phyloP scores from a whole-genome alignment of 257 asterid genomes.

The Gentiana macrophylla region DNA sequence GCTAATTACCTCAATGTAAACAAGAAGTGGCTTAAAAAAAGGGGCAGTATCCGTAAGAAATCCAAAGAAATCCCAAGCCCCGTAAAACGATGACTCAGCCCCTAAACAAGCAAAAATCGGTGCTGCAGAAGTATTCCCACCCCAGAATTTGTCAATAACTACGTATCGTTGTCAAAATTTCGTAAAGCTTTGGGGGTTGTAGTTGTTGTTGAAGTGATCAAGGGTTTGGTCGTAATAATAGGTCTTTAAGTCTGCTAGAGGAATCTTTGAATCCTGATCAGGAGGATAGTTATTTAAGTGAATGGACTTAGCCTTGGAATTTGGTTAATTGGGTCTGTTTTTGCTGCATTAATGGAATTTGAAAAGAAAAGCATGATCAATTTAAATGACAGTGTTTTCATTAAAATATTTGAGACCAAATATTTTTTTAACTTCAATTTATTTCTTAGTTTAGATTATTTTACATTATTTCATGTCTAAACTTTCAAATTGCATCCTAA shows the following conservation, averaged over 20 bases:
- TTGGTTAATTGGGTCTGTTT: neutral
- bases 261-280: neutral
- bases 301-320: conserved; percentile 12
- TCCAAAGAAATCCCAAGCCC: conserved; percentile 19
- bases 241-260: conserved; percentile 20
- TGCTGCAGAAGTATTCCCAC: conserved; percentile 44
- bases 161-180: conserved; percentile 49
- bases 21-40: conserved; percentile 45
- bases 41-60: conserved; percentile 52
- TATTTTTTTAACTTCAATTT: too few relatives aligned
- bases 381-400: too few relatives aligned
- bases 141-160: conserved; percentile 39
- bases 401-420: too few relatives aligned
- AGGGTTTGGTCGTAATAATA: conserved; percentile 52
- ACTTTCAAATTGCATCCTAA: too few relatives aligned
- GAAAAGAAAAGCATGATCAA: too few relatives aligned
- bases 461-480: too few relatives aligned
- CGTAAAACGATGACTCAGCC: conserved; percentile 45
- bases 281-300: neutral
- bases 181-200: conserved; percentile 43
- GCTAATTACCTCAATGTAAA: conserved; percentile 53
- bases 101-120: conserved; percentile 70
- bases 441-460: too few relatives aligned
- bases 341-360: neutral
- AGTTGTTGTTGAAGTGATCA: conserved; percentile 58